phyloP scores from a whole-genome alignment of 768 basidiomycete genomes.

The Gautieria morchelliformis region DNA sequence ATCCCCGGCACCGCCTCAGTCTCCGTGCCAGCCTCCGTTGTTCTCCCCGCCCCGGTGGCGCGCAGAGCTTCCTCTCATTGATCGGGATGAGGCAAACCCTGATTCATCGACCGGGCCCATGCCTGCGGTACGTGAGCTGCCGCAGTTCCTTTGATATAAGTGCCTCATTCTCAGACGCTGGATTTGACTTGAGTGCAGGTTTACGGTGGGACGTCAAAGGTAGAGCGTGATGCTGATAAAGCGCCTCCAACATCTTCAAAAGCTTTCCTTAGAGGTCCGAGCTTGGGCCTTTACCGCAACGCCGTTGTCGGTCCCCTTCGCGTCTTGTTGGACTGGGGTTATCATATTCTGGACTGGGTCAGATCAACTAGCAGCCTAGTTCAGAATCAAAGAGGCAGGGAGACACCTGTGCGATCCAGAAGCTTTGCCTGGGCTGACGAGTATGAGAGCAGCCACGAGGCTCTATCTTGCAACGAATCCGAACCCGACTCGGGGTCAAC shows the following conservation, averaged over 20 bases:
- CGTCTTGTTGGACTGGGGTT: not conserved
- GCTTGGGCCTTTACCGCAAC: not conserved
- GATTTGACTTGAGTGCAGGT: too few species aligned
- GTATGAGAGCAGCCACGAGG: not conserved
- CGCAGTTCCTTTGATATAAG: too few species aligned
- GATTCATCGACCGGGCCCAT: too few species aligned
- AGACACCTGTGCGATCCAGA: not conserved
- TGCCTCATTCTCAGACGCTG: too few species aligned
- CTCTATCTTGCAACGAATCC: not conserved
- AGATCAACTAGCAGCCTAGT: not conserved
- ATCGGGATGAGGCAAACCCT: too few species aligned
- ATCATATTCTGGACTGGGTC: not conserved
- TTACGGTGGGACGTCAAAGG: too few species aligned
- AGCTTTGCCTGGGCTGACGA: not conserved
- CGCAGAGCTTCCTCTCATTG: not conserved
- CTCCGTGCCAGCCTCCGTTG: not conserved
- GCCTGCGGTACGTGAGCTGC: too few species aligned
- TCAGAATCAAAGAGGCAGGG: not conserved
- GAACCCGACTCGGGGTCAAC: not conserved
- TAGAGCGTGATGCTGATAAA: too few species aligned
- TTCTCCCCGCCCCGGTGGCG: not conserved
- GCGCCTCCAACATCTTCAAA: too few species aligned
- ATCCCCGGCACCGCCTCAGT: not conserved
- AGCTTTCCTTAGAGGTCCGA: not conserved
- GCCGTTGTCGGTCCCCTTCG: not conserved